phyloP scores from a whole-genome alignment of 2,329 filamentous ascomycete species.

The Aspergillus latus region DNA sequence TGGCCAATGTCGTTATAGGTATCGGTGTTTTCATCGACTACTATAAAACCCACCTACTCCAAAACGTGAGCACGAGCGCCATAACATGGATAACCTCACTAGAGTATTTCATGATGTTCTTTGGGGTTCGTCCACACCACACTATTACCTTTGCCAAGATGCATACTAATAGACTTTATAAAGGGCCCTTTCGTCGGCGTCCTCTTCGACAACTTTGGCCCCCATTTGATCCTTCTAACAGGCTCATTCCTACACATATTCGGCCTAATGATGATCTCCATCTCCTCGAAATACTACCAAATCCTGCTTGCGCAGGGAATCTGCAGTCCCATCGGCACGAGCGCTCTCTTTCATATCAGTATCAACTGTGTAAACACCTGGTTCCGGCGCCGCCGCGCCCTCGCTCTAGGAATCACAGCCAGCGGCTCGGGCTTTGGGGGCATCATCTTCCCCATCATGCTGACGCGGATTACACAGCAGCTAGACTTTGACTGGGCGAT shows the following conservation, averaged over 20 bases:
- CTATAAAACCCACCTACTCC: slow-evolving; percentile 20
- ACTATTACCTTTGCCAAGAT: background rate
- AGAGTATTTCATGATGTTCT: slow-evolving; percentile 18
- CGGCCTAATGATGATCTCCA: slow-evolving; percentile 57
- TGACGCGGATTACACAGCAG: slow-evolving; percentile 52
- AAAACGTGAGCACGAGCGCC: slow-evolving; percentile 10
- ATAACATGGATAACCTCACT: slow-evolving; percentile 19
- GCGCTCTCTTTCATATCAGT: slow-evolving; percentile 49
- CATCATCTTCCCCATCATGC: slow-evolving; percentile 62
- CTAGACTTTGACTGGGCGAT: slow-evolving; percentile 59
- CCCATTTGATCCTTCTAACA: slow-evolving; percentile 51
- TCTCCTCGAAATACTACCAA: slow-evolving; percentile 55
- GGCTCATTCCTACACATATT: slow-evolving; percentile 57
- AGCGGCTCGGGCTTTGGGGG: slow-evolving; percentile 57
- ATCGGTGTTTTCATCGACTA: slow-evolving; percentile 31
- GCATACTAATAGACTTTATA: background rate
- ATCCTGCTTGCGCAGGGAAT: slow-evolving; percentile 56
- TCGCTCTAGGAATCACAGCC: slow-evolving; percentile 56
- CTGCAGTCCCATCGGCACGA: slow-evolving; percentile 52
- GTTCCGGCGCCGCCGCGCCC: slow-evolving; percentile 54
- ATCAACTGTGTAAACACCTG: slow-evolving; percentile 46
- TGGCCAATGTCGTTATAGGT: slow-evolving; percentile 16
- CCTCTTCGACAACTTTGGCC: slow-evolving; percentile 59
- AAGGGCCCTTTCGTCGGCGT: slow-evolving; percentile 17
- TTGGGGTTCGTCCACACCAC: slow-evolving; percentile 12